Evolutionary conservation across 139 green algal genomes (phyloP).

Genomic region (Closterium sp.): DNA sequence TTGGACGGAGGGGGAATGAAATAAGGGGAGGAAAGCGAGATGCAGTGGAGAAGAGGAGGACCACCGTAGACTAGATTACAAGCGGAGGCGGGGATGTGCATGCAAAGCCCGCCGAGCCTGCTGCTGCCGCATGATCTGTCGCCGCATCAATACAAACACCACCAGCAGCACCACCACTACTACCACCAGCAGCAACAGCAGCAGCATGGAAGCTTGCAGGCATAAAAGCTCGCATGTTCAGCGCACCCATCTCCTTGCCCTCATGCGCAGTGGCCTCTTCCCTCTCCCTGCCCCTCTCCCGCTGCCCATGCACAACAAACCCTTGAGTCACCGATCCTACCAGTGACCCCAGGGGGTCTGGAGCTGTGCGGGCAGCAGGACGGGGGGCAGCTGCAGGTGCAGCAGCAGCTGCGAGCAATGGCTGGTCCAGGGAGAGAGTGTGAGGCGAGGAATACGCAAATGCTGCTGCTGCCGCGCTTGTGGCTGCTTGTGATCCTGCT

Average conservation of each 20-base stretch:
- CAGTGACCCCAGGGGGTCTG: background rate
- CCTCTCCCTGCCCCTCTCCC: background rate
- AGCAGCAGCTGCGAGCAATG: background rate
- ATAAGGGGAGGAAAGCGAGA: too few relatives aligned
- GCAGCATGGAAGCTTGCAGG: background rate
- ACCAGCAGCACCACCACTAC: background rate
- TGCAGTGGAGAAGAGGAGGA: too few relatives aligned
- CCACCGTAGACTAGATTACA: background rate
- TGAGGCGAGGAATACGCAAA: background rate
- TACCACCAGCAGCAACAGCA: background rate
- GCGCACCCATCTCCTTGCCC: background rate
- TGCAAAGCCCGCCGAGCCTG: background rate
- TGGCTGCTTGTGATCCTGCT: background rate
- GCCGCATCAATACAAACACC: background rate
- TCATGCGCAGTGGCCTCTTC: too few relatives aligned
- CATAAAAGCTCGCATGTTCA: background rate
- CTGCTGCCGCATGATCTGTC: background rate
- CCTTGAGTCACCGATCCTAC: background rate
- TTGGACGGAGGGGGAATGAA: too few relatives aligned
- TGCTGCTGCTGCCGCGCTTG: background rate
- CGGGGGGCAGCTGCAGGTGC: background rate
- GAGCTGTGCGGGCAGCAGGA: too few relatives aligned
- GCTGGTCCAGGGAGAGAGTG: background rate
- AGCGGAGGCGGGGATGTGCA: background rate
- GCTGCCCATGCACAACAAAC: background rate